A percentile compares a stretch with the other conserved stretches of the same genome.
Conservation (phyloP, 495 filamentous ascomycete genomes). For the Neurospora sp. region DNA sequence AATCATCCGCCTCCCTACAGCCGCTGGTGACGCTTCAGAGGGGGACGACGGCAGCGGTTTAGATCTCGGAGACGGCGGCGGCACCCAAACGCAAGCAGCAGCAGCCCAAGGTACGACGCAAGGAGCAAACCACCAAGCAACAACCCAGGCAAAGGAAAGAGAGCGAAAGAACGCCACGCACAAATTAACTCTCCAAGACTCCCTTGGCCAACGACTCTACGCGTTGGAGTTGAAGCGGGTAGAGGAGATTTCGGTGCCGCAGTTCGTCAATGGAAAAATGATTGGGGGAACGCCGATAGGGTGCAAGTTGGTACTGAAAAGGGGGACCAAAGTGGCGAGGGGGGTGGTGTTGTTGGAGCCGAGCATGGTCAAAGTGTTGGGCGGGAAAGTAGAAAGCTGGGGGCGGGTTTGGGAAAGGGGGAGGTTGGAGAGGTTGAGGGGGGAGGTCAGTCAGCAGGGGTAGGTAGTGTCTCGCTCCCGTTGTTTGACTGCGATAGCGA, state of each 20-base stretch:
- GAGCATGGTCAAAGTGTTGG: conserved; percentile 51
- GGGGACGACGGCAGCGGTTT: conserved; percentile 12
- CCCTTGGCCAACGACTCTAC: conserved; percentile 54
- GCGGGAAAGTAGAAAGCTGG: conserved; percentile 77
- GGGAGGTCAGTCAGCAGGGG: conserved; percentile 29
- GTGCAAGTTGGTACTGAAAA: conserved; percentile 64
- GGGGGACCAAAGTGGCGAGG: conserved; percentile 53
- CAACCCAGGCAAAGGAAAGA: not conserved
- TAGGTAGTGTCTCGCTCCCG: not conserved
- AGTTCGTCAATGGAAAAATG: conserved; percentile 50
- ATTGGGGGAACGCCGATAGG: conserved; percentile 63
- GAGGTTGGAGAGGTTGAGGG: conserved; percentile 57
- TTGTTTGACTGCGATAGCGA: not conserved
- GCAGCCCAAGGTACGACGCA: not conserved
- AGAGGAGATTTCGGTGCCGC: conserved; percentile 53
- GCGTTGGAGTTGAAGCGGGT: conserved; percentile 64
- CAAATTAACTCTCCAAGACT: conserved; percentile 76
- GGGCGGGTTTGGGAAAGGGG: conserved; percentile 67
- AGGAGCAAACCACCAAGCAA: not conserved
- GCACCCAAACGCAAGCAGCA: not conserved
- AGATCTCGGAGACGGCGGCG: conserved; percentile 3
- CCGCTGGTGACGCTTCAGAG: conserved; percentile 16
- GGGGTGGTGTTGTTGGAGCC: conserved; percentile 72
- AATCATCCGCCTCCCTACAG: conserved; percentile 60
- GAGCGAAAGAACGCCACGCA: conserved; percentile 49